A percentile compares a stretch with the other conserved stretches of the same genome.
Conservation (phyloP, 2,329 filamentous ascomycete species). For the Trichoderma koningii region DNA sequence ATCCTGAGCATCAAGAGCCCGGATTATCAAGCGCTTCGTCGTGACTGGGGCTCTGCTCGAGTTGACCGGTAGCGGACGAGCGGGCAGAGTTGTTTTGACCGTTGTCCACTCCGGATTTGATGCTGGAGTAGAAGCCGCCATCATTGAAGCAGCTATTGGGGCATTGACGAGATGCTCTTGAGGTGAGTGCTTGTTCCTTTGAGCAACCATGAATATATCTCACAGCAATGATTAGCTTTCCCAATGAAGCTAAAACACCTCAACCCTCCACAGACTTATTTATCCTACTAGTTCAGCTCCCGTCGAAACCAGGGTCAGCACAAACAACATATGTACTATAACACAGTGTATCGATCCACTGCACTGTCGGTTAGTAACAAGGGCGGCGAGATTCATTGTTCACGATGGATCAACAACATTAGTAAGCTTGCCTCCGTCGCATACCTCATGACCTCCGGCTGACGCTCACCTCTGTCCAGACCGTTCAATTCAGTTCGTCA, state of each 20-base stretch:
- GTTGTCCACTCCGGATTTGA: slow-evolving; percentile 1
- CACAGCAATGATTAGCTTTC: neutral
- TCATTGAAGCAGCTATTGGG: neutral
- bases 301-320: neutral
- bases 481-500: no score
- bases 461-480: neutral
- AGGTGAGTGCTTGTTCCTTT: neutral
- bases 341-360: neutral
- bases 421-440: neutral
- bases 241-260: neutral
- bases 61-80: slow-evolving; percentile 7
- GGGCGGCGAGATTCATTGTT: neutral
- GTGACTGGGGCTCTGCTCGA: neutral
- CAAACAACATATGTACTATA: no score
- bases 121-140: neutral
- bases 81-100: neutral
- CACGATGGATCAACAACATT: neutral
- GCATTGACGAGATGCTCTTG: neutral
- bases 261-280: neutral
- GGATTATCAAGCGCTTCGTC: slow-evolving; percentile 4
- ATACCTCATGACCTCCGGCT: no score
- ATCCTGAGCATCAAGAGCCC: slow-evolving; percentile 1
- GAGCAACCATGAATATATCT: slow-evolving; percentile 11
- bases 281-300: neutral
- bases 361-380: neutral